phyloP scores from a whole-genome alignment of 2,329 filamentous ascomycete genomes.

The Aspergillus floridensis region DNA sequence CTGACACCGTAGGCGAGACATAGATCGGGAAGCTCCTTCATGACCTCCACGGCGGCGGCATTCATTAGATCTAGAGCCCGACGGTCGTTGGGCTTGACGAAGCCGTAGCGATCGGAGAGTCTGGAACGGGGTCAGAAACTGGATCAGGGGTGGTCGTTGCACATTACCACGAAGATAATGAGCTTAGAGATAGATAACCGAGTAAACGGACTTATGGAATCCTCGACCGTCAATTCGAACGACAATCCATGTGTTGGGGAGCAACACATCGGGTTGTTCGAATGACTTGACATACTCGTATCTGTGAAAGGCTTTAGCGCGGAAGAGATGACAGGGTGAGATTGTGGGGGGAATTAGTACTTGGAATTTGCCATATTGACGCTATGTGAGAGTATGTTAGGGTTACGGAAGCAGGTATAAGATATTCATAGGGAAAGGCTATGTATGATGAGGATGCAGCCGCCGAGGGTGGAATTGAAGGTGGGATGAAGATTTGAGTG shows the following conservation, averaged over 20 bases:
- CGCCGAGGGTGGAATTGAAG: not conserved
- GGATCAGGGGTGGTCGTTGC: not conserved
- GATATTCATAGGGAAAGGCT: not conserved
- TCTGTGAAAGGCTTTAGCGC: slow-evolving; percentile 47
- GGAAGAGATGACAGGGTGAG: not conserved
- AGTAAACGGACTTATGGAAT: slow-evolving; percentile 75
- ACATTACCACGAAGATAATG: not conserved
- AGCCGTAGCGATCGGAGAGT: slow-evolving; percentile 77
- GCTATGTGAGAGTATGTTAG: not conserved
- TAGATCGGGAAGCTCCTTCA: slow-evolving; percentile 80
- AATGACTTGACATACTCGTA: slow-evolving; percentile 93
- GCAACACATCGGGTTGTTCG: slow-evolving; percentile 74
- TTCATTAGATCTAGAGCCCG: slow-evolving; percentile 94
- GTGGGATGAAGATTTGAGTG: not conserved
- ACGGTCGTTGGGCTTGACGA: slow-evolving; percentile 88
- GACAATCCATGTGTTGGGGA: slow-evolving; percentile 94
- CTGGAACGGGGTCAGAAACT: slow-evolving; percentile 43
- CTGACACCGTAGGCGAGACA: slow-evolving; percentile 88
- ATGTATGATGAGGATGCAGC: not conserved
- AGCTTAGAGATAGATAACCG: not conserved
- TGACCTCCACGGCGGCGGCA: slow-evolving; percentile 77
- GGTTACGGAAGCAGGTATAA: not conserved
- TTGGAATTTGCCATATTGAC: slow-evolving; percentile 18
- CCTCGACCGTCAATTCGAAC: slow-evolving; percentile 90
- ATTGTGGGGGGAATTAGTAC: not conserved